Evolutionary conservation across 2,329 filamentous ascomycete genomes (phyloP), one percentile per base, ranked within the genome.

Genomic region (Aureobasidium leucospermi): DNA sequence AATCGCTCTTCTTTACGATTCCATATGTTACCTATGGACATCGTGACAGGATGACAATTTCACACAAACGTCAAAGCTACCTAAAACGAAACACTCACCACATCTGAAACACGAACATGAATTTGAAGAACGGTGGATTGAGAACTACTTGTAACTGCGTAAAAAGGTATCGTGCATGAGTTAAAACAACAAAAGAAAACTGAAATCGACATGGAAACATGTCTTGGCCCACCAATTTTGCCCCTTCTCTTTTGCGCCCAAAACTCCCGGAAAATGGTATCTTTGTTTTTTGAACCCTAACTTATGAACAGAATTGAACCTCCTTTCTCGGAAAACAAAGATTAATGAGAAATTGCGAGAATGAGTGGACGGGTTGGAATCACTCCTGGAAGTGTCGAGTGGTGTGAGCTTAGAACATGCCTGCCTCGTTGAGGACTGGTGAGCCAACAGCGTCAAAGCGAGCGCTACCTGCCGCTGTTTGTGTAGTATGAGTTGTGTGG

Each of bases 391-490:
- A 13, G 31, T 23, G 31, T 23, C 23, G 23, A 23, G 23, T 23
- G 23, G 23, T 23, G n/a, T n/a, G 10, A 19, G 19, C 16, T 52
- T 46, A 63, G 34, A 63, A 63, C 61, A 63, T 63, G 48, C 61
- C 61, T 23, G 55, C 59, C 48, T 63, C 61, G 10, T 60, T 61
- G 59, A 63, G 60, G 11, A 63, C 58, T 6, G 59, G 61, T 23
- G 61, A 59, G 45, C 58, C 59, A 9, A 57, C 16, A 8, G 56
- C 57, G 42, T 63, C 59, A 23, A 63, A 58, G 13, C 59, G 61
- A 28, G 52, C 60, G 15, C 41, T 57, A 19, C 52, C 41, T 31
- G 41, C 41, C 38, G 41, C 19, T 36, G 52, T 57, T 5, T 55
- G 19, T 10, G 48, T 52, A 11, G 34, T 52, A n/a, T 36, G 47